Percentiles rank a stretch among this genome's conserved stretches.
These are phyloP conservation scores for Boletales sp. DNA, from an alignment of 768 basidiomycete species.

Conservation along the genomic window DNA sequence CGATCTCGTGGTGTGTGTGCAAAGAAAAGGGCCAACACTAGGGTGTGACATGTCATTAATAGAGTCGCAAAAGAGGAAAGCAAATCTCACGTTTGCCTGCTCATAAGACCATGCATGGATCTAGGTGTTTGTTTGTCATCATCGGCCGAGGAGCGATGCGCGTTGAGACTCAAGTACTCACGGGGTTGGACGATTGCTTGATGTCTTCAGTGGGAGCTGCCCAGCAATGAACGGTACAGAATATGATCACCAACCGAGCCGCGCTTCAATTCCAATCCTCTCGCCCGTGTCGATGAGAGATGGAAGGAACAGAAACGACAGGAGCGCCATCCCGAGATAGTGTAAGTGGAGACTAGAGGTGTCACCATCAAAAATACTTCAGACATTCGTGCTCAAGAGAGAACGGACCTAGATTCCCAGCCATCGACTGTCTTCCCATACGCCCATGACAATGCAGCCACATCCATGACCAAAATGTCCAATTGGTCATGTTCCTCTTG, in stretches of 20 bases:
- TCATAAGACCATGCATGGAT: constrained; percentile 17
- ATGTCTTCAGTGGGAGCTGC: constrained; percentile 18
- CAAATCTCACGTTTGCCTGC: constrained; percentile 24
- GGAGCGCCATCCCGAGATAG: constrained; percentile 28
- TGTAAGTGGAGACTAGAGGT: constrained; percentile 34
- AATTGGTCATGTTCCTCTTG: constrained; percentile 4
- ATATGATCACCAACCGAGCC: constrained; percentile 28
- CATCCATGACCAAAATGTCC: constrained; percentile 42
- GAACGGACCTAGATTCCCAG: constrained; percentile 43
- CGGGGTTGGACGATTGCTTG: constrained; percentile 15
- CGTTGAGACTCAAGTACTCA: constrained; percentile 19
- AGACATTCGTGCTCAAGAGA: too few relatives aligned
- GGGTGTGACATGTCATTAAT: too few relatives aligned
- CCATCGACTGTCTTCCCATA: constrained; percentile 37
- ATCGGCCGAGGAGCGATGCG: background rate
- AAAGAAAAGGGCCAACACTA: constrained; percentile 32
- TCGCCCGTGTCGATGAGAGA: constrained; percentile 22
- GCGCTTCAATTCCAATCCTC: constrained; percentile 14
- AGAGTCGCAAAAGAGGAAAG: background rate
- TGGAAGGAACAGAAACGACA: constrained; percentile 33
- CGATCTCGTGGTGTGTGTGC: constrained; percentile 23
- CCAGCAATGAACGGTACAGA: constrained; percentile 27
- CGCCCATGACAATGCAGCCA: constrained; percentile 18
- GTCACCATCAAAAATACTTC: background rate
- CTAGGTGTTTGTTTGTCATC: constrained; percentile 3